phyloP scores from a whole-genome alignment of 306 rosid species.

The Prunus armeniaca region DNA sequence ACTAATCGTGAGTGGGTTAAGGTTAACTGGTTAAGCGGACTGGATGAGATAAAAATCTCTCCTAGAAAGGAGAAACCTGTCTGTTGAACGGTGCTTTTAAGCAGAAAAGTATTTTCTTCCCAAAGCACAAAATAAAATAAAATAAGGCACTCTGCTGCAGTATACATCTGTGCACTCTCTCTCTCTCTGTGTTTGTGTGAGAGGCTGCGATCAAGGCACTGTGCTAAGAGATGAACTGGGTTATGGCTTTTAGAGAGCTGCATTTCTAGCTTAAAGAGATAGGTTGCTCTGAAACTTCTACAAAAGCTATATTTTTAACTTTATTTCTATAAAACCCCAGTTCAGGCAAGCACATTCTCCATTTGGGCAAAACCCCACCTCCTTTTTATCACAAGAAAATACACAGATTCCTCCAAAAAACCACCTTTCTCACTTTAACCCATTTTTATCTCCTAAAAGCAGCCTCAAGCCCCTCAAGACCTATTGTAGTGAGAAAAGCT shows the following conservation, averaged over 20 bases:
- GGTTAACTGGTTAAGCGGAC: neutral
- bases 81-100: constrained; percentile 12
- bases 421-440: constrained; percentile 34
- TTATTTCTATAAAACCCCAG: constrained; percentile 32
- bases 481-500: constrained; percentile 1
- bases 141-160: neutral
- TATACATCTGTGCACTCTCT: neutral
- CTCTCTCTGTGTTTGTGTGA: neutral
- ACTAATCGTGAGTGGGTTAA: constrained; percentile 15
- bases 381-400: constrained; percentile 45
- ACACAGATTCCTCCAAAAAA: constrained; percentile 39
- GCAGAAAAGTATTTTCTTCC: constrained; percentile 6
- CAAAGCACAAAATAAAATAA: neutral
- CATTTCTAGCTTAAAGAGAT: constrained; percentile 27
- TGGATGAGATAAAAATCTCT: neutral
- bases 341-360: constrained; percentile 28
- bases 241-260: constrained; percentile 21
- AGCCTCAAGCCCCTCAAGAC: constrained; percentile 13
- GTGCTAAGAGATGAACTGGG: constrained; percentile 22
- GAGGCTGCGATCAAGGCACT: neutral
- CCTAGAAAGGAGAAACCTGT: constrained; percentile 1
- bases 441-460: constrained; percentile 1
- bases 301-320: constrained; percentile 31
- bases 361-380: constrained; percentile 34
- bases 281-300: constrained; percentile 29